A percentile compares a stretch with the other conserved stretches of the same genome.
Conservation (phyloP, 2,329 filamentous ascomycete genomes). For the Pseudopyrenochaeta lycopersici region DNA sequence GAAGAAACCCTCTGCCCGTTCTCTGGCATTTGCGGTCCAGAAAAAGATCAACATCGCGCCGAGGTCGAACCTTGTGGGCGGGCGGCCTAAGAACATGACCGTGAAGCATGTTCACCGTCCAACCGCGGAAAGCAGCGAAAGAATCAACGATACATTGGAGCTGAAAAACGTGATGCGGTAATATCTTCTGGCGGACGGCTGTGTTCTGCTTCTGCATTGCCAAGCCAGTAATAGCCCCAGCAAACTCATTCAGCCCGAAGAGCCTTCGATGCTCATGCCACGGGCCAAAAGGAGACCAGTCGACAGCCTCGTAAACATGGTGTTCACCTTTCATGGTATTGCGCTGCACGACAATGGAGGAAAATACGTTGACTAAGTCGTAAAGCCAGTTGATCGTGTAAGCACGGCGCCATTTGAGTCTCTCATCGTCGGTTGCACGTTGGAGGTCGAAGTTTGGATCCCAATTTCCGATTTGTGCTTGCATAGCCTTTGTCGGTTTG, state of each 20-base stretch:
- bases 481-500: conserved; percentile 58
- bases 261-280: conserved; percentile 51
- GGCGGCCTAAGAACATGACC: conserved; percentile 51
- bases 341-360: conserved; percentile 51
- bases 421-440: conserved; percentile 49
- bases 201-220: conserved; percentile 56
- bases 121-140: conserved; percentile 56
- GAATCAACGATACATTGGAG: conserved; percentile 63
- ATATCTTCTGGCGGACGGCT: conserved; percentile 52
- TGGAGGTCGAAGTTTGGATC: conserved; percentile 53
- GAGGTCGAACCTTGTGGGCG: conserved; percentile 47
- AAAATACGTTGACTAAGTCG: conserved; percentile 60
- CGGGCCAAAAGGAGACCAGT: conserved; percentile 55
- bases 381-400: conserved; percentile 65
- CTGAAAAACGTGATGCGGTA: conserved; percentile 60
- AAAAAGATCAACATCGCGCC: conserved; percentile 56
- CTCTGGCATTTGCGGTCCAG: conserved; percentile 49
- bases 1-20: conserved; percentile 40
- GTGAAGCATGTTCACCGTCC: conserved; percentile 44
- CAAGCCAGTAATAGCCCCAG: conserved; percentile 54
- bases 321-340: conserved; percentile 48
- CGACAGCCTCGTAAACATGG: conserved; percentile 46
- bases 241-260: conserved; percentile 59
- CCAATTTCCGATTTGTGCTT: conserved; percentile 52
- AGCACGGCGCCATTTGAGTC: conserved; percentile 57